Evolutionary conservation across 2,329 filamentous ascomycete genomes (phyloP), one percentile per base, ranked within the genome.

Genomic region (Exserohilum rostratum): DNA sequence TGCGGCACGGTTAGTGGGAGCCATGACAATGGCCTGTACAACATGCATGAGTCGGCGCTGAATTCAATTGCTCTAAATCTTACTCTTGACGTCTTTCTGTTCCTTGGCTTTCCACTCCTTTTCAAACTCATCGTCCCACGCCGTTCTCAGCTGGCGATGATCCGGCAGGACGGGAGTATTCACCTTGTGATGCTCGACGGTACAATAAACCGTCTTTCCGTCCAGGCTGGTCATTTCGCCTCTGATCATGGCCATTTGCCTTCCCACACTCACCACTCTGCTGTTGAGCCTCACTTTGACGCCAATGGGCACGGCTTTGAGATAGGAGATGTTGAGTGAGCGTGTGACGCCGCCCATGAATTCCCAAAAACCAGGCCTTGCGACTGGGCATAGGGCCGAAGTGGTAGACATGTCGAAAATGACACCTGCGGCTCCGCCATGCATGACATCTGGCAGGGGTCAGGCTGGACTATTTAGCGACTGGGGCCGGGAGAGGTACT

Each of bases 181-280:
- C 10, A 83, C 80, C 57, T 83, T 83, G 65, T 83, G 81, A 57
- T 83, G 80, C 63, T 83, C 81, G 31, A 74, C 80, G 1, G 80
- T 82, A 47, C 77, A 80, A 59, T 80, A 83, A 5, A 78, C 73
- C 0, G 68, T 75, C 58, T 77, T 79, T 0, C 80, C 79, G 62
- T 84, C 80, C 13, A 77, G 63, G 46, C 76, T 80, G 5, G 74
- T 79, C 78, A 84, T 83, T 35, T 73, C 73, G 3, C 79, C 81
- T 7, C 77, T 72, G 35, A 83, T 79, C 72, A 83, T 76, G 6
- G 81, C 79, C 80, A 83, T 83, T 15, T 79, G 81, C 57, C 75
- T 76, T 10, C 81, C 82, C 13, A 77, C 74, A 42, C 80, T 77
- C 29, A 77, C 71, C 10, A 82, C 80, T 40, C 71, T 73, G 39